Evolutionary conservation across 768 basidiomycete genomes (phyloP), one percentile per base, ranked within the genome.

Genomic region (Boletellus sp.): DNA sequence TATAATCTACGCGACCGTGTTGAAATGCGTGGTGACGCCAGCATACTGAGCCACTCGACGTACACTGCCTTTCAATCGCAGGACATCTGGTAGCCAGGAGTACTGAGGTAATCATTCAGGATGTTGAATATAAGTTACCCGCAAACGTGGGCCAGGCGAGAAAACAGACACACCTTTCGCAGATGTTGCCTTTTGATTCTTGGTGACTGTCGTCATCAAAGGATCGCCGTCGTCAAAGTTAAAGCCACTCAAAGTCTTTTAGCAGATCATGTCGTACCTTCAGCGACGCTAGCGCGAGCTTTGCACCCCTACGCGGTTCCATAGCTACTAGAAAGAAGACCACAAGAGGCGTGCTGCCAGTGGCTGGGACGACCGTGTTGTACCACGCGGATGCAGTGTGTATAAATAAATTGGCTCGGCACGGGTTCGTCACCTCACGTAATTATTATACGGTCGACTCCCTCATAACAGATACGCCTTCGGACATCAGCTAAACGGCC

Each of bases 71-170:
- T 91, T 83, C 54, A 93, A 48, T 35, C 91, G 80, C 38, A 94
- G 73, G 17, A 94, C 88, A 67, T 94, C 92, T 2, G 91, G 89
- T 12, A 94, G 72, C 91, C 92, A 94, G 15, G 88, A 89, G 64
- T 90, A 91, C 87, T 90, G 50, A 17, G 45, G 47, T 45, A 40
- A 34, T 50, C 19, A 41, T 42, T 40, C 12, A 47, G 26, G 15
- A n/a, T 7, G 46, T 44, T 38, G 23, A 46, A 51, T 32, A 12
- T 26, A 13, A 8, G 37, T n/a, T 20, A 28, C n/a, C 28, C 38
- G 32, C 17, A 33, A 34, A 51, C 33, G 28, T 33, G 23, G 23
- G 31, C 16, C 10, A 41, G 31, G 31, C 17, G 39, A 31, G 9
- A 26, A 36, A 50, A 36, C 7, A 33, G 33, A 36, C 47, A 40